Conservation (phyloP, 768 basidiomycete species). For the Chlorophyllum brunneum region DNA sequence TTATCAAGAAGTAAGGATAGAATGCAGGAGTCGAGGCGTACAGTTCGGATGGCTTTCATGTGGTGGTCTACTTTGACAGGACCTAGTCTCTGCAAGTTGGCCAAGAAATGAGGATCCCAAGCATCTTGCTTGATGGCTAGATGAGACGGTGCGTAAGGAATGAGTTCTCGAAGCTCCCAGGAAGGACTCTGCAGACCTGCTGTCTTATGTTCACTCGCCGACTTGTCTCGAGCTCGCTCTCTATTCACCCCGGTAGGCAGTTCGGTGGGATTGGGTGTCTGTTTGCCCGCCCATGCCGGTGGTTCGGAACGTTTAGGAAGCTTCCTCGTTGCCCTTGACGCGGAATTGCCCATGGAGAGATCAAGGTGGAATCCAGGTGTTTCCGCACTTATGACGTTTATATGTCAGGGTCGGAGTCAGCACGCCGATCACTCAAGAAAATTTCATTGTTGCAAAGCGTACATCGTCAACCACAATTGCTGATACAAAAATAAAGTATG, state of each 20-base stretch:
- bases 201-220: slow-evolving; percentile 49
- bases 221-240: slow-evolving; percentile 10
- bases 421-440: too few species aligned
- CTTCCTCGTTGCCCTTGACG: slow-evolving; percentile 58
- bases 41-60: slow-evolving; percentile 4
- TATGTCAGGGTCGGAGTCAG: too few species aligned
- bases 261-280: slow-evolving; percentile 25
- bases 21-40: background rate
- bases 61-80: slow-evolving; percentile 67
- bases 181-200: slow-evolving; percentile 31
- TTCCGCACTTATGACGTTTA: too few species aligned
- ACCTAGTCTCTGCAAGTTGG: slow-evolving; percentile 61
- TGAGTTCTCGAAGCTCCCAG: background rate
- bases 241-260: slow-evolving; percentile 10
- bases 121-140: slow-evolving; percentile 61
- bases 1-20: too few species aligned
- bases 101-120: slow-evolving; percentile 68
- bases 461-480: slow-evolving; percentile 10
- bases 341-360: slow-evolving; percentile 50
- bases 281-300: slow-evolving; percentile 46
- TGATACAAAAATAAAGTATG: slow-evolving; percentile 4
- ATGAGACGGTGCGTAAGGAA: background rate
- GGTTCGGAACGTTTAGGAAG: slow-evolving; percentile 45
- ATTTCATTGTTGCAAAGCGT: slow-evolving; percentile 3
- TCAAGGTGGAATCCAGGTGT: slow-evolving; percentile 5